Evolutionary conservation across 2,329 filamentous ascomycete species (phyloP), one percentile per base, ranked within the genome.

Genomic region (Pseudocercospora ulei): DNA sequence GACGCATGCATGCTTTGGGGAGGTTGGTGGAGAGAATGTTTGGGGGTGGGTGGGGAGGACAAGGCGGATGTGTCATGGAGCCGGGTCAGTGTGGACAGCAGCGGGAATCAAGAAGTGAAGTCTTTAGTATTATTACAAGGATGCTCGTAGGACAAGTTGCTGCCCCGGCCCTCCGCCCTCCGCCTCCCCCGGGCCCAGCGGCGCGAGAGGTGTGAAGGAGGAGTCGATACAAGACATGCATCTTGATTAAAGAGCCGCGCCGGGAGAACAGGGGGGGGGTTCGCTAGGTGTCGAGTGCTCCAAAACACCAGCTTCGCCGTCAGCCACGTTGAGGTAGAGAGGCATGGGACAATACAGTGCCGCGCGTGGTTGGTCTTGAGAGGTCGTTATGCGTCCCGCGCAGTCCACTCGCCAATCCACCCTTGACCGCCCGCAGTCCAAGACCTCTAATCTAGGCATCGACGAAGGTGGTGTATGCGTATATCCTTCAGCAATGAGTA

Each of bases 301-400:
- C 30, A 33, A 22, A 33, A 11, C 20, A 22, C 18, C 20, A 33
- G 18, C 17, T 33, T 22, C 18, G 30, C 18, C 30, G 30, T 33
- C 17, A 33, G 16, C 23, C 18, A 11, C 30, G 30, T 33, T 23
- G n/a, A 22, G 30, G n/a, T 33, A 33, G 30, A 33, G 23, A 22
- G 20, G 23, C 30, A 33, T 19, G 9, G 6, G 18, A 20, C n/a
- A 19, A 12, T 33, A 19, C 16, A 23, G 30, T 22, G 30, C 6
- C 18, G 30, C 9, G n/a, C 20, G 30, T 20, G n/a, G 19, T 11
- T 14, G 18, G 30, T 33, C 30, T 33, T 22, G 9, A 33, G 30
- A 20, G 30, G 30, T 33, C 30, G n/a, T 33, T 23, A 33, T 33
- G 30, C 30, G 19, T 33, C 30, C 30, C 30, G 30, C 30, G 30